Evolutionary conservation across 148 eudicot genomes (phyloP).

Genomic region (Pouteria glomerata): DNA sequence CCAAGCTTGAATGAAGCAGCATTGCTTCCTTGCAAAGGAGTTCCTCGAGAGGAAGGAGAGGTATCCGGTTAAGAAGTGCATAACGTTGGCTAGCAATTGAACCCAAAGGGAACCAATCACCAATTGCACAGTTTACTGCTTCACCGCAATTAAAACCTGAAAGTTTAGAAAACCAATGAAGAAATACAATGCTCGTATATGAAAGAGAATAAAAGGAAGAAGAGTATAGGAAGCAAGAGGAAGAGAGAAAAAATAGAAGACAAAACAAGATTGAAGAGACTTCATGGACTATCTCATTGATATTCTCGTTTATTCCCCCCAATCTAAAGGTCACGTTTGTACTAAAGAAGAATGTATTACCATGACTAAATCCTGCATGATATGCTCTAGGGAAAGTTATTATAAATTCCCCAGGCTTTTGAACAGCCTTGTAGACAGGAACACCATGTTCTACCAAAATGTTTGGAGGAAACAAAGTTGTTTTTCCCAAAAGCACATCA

Average conservation of each 20-base stretch:
- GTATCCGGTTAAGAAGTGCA: conserved; percentile 81
- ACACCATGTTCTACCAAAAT: conserved; percentile 70
- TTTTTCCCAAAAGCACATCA: conserved; percentile 88
- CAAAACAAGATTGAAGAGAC: not conserved
- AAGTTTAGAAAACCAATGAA: conserved; percentile 1
- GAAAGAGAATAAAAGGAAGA: not conserved
- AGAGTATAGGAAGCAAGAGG: too few species aligned
- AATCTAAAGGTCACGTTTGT: not conserved
- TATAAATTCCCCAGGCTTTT: conserved; percentile 88
- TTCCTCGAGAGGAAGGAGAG: conserved; percentile 92
- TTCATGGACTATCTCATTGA: too few species aligned
- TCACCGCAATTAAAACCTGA: conserved; percentile 98
- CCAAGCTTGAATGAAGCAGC: conserved; percentile 44
- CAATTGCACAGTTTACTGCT: conserved; percentile 93
- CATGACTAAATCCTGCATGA: conserved; percentile 99
- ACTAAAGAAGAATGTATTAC: conserved; percentile 35
- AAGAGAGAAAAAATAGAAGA: too few species aligned
- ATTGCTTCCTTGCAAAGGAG: conserved; percentile 97
- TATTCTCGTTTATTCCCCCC: too few species aligned
- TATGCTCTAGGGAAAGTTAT: conserved; percentile 96
- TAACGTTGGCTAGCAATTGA: conserved; percentile 86
- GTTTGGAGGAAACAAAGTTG: conserved; percentile 93
- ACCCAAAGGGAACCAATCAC: conserved; percentile 95
- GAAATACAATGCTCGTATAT: too few species aligned
- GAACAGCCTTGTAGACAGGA: conserved; percentile 96